Conservation (phyloP, 208 protist species). For the Trypanosoma lewisi region DNA sequence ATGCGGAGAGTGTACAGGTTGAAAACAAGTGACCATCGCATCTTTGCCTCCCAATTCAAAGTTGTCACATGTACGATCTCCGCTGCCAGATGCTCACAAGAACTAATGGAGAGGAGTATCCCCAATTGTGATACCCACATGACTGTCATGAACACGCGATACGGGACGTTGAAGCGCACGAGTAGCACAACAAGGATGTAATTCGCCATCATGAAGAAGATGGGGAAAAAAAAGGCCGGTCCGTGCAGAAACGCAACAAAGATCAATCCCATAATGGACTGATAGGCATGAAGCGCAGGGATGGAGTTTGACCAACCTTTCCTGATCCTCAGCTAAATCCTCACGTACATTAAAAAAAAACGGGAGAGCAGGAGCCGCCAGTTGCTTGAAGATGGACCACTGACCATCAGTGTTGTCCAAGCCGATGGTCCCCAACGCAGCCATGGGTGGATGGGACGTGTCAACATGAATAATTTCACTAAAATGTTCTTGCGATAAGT, state of each 20-base stretch:
- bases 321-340: slow-evolving; percentile 3
- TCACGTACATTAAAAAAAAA: slow-evolving; percentile 5
- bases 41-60: background rate
- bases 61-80: slow-evolving; percentile 12
- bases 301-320: background rate
- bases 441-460: background rate
- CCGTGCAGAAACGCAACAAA: slow-evolving; percentile 34
- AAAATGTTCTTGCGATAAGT: background rate
- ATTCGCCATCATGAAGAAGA: slow-evolving; percentile 29
- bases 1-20: slow-evolving; percentile 81
- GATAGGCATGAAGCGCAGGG: slow-evolving; percentile 26
- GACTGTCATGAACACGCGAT: slow-evolving; percentile 40
- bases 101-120: slow-evolving; percentile 32
- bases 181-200: slow-evolving; percentile 31
- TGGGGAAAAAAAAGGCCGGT: slow-evolving; percentile 31
- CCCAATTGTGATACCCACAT: slow-evolving; percentile 48
- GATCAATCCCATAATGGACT: slow-evolving; percentile 15
- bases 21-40: slow-evolving; percentile 64
- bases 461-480: background rate
- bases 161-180: slow-evolving; percentile 39
- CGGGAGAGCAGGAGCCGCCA: background rate
- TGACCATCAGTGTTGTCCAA: slow-evolving; percentile 25
- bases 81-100: slow-evolving; percentile 13
- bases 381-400: slow-evolving; percentile 24
- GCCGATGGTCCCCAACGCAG: slow-evolving; percentile 17